Evolutionary conservation across 2,329 filamentous ascomycete species (phyloP).

Genomic region (Trichoderma lentiforme): DNA sequence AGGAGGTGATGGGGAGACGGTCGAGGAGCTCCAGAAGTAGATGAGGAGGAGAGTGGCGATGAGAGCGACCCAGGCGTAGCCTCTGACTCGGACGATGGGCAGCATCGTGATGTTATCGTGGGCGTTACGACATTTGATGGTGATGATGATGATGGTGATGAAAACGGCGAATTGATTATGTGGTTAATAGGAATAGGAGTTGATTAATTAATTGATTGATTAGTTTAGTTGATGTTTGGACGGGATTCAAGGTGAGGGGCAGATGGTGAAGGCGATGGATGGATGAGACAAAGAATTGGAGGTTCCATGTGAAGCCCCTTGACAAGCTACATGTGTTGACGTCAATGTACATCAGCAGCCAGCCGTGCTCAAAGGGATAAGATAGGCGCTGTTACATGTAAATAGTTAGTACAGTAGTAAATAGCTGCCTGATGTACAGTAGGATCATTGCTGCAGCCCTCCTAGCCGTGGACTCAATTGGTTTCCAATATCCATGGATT

Average conservation of each 20-base stretch:
- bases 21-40: slow-evolving; percentile 6
- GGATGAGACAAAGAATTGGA: not conserved
- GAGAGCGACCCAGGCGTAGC: slow-evolving; percentile 14
- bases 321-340: not conserved
- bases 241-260: not conserved
- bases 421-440: not conserved
- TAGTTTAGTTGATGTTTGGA: not conserved
- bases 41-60: not conserved
- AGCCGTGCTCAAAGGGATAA: not conserved
- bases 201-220: not conserved
- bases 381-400: not conserved
- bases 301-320: not conserved
- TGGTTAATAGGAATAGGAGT: not conserved
- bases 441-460: not conserved
- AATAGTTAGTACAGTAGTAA: not conserved
- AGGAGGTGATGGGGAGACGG: not conserved
- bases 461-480: not conserved
- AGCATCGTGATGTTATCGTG: not conserved
- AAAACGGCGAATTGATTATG: not conserved
- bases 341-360: not conserved
- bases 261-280: not conserved
- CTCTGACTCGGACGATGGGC: not conserved
- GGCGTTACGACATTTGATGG: not conserved
- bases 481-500: not conserved
- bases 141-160: not conserved